A percentile compares a stretch with the other conserved stretches of the same genome.
Conservation (phyloP, 352 stramenopile genomes). For the Phytophthora parvispora region DNA sequence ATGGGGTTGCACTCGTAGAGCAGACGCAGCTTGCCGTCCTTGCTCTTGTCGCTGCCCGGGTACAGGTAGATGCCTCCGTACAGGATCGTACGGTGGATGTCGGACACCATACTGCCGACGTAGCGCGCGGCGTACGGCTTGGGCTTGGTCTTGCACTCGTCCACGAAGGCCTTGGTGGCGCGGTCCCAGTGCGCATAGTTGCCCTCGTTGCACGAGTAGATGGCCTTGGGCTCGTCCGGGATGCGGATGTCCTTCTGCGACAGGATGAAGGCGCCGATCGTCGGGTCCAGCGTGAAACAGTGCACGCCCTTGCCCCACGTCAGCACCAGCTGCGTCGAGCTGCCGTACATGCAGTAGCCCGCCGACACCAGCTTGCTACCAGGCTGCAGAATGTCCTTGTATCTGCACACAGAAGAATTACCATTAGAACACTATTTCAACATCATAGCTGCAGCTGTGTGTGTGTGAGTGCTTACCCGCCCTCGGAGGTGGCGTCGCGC, state of each 20-base stretch:
- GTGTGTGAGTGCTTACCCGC: conserved; percentile 60
- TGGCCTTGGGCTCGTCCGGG: conserved; percentile 92
- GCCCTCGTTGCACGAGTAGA: conserved; percentile 99
- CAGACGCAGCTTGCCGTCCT: conserved; percentile 96
- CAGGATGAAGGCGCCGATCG: conserved; percentile 99
- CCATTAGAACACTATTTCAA: conserved; percentile 2
- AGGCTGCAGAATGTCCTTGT: conserved; percentile 95
- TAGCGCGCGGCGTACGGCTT: conserved; percentile 93
- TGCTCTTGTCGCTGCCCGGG: conserved; percentile 95
- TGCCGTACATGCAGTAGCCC: conserved; percentile 99
- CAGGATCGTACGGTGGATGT: conserved; percentile 99
- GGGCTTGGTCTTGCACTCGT: conserved; percentile 87
- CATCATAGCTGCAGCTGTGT: too few species aligned
- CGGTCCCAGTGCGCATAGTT: conserved; percentile 97
- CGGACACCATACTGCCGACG: conserved; percentile 99
- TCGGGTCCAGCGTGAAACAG: conserved; percentile 98
- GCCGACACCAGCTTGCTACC: conserved; percentile 96
- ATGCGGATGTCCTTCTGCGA: conserved; percentile 97
- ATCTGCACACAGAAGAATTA: conserved; percentile 16
- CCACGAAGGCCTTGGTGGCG: conserved; percentile 91
- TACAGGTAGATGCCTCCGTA: conserved; percentile 99
- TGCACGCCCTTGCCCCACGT: conserved; percentile 96
- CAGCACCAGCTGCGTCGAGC: conserved; percentile 98
- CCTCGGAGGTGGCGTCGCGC: conserved; percentile 60
- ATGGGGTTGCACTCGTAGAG: conserved; percentile 99